Percentiles rank a stretch among this genome's conserved stretches.
Evolutionary conservation across 139 green algal genomes (phyloP).

Genomic region (Tetradesmus lagerheimii): DNA sequence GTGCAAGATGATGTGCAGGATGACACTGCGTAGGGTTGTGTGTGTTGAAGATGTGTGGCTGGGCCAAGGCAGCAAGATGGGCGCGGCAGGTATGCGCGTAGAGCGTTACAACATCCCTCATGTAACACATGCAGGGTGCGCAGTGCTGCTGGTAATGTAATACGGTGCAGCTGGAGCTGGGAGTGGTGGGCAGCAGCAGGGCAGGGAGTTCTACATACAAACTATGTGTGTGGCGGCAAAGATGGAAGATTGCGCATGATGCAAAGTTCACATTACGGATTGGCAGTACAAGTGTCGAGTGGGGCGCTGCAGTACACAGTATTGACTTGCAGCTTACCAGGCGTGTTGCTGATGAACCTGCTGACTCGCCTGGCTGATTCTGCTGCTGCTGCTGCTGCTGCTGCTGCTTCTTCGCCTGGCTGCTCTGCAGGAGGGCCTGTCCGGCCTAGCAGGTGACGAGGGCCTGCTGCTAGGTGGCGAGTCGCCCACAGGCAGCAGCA

Average conservation of each 20-base stretch:
- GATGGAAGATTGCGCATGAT: too few relatives aligned
- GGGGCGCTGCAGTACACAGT: too few relatives aligned
- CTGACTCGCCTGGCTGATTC: too few relatives aligned
- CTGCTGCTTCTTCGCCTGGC: not conserved
- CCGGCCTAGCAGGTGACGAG: not conserved
- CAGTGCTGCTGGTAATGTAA: not conserved
- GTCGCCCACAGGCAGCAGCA: conserved; percentile 27
- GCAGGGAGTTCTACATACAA: too few relatives aligned
- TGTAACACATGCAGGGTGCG: not conserved
- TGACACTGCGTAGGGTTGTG: too few relatives aligned
- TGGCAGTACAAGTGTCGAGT: too few relatives aligned
- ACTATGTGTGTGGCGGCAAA: too few relatives aligned
- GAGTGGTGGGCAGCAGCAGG: too few relatives aligned
- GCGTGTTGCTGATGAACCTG: not conserved
- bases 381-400: not conserved
- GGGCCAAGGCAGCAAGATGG: not conserved
- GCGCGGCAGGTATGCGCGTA: not conserved
- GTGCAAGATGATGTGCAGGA: too few relatives aligned
- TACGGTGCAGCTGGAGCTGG: not conserved
- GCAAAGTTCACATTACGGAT: too few relatives aligned
- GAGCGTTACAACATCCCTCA: too few relatives aligned
- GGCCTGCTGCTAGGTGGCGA: not conserved
- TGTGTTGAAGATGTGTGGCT: not conserved
- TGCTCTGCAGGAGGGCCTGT: not conserved
- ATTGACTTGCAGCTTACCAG: too few relatives aligned